Evolutionary conservation across 805 yeast genomes (phyloP).

Genomic region (Wickerhamiella parazyma): DNA sequence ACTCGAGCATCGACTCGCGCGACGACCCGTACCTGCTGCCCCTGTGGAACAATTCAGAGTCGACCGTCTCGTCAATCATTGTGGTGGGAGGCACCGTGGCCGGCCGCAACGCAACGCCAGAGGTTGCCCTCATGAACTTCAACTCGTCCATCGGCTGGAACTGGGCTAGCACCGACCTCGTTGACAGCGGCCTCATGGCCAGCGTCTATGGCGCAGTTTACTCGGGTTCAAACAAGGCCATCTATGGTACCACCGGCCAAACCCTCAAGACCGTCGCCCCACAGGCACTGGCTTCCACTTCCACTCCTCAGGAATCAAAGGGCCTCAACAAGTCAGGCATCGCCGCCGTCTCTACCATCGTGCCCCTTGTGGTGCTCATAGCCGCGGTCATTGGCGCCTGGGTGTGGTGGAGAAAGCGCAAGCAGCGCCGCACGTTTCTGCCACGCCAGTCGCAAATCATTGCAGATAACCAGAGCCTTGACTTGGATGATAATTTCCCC

Average conservation of each 20-base stretch:
- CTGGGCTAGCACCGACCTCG: constrained; percentile 23
- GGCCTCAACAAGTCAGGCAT: constrained; percentile 26
- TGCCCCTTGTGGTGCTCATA: constrained; percentile 31
- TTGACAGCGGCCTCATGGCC: constrained; percentile 9
- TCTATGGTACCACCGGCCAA: not conserved
- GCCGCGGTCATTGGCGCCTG: constrained; percentile 25
- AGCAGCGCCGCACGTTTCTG: constrained; percentile 16
- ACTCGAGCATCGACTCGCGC: constrained; percentile 38
- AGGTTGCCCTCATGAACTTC: constrained; percentile 30
- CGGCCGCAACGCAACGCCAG: constrained; percentile 31
- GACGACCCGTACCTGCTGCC: constrained; percentile 43
- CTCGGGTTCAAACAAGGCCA: constrained; percentile 1
- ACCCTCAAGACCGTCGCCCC: not conserved
- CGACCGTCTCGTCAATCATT: constrained; percentile 26
- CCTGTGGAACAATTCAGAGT: constrained; percentile 27
- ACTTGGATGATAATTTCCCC: constrained; percentile 2
- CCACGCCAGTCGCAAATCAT: constrained; percentile 12
- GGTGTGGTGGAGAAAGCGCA: constrained; percentile 20
- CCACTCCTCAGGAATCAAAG: not conserved
- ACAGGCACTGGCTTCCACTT: not conserved
- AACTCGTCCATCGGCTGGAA: constrained; percentile 32
- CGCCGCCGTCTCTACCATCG: constrained; percentile 35
- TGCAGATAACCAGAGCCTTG: constrained; percentile 7
- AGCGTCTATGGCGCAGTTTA: constrained; percentile 14
- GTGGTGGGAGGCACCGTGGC: constrained; percentile 48